Percentiles rank a stretch among this genome's conserved stretches.
Conservation (phyloP, 2,329 filamentous ascomycete species). For the Elsinoe ampelina region DNA sequence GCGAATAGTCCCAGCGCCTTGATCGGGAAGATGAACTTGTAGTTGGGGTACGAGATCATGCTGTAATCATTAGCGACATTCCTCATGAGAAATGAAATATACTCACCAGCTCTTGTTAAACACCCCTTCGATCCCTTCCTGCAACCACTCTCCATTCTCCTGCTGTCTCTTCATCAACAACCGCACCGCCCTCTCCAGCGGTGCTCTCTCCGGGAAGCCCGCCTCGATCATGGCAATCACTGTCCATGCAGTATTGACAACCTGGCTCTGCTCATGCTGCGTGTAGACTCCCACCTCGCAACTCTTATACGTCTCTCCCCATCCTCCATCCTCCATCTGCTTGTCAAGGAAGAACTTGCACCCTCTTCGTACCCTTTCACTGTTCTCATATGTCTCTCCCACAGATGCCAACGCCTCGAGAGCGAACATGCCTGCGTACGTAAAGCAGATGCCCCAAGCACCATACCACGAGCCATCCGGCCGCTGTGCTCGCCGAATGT, state of each 20-base stretch:
- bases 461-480: constrained; percentile 94
- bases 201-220: constrained; percentile 64
- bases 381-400: constrained; percentile 73
- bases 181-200: constrained; percentile 63
- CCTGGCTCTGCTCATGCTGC: constrained; percentile 72
- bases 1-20: constrained; percentile 90
- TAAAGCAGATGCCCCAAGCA: constrained; percentile 96
- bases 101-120: constrained; percentile 93
- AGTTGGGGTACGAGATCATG: constrained; percentile 99
- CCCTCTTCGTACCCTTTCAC: constrained; percentile 58
- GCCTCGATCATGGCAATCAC: constrained; percentile 70
- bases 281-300: constrained; percentile 69
- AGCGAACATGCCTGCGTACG: constrained; percentile 94
- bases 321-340: constrained; percentile 83
- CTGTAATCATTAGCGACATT: constrained; percentile 31
- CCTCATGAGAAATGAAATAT: background rate
- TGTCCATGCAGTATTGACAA: constrained; percentile 93
- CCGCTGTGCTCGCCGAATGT: constrained; percentile 71
- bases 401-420: constrained; percentile 74
- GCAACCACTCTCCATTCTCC: constrained; percentile 83
- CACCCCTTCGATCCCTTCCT: constrained; percentile 93
- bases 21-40: constrained; percentile 93
- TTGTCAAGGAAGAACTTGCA: constrained; percentile 80
- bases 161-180: constrained; percentile 81
- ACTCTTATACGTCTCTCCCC: constrained; percentile 88